phyloP scores from a whole-genome alignment of 352 stramenopile species.

The Pythium diclinum region DNA sequence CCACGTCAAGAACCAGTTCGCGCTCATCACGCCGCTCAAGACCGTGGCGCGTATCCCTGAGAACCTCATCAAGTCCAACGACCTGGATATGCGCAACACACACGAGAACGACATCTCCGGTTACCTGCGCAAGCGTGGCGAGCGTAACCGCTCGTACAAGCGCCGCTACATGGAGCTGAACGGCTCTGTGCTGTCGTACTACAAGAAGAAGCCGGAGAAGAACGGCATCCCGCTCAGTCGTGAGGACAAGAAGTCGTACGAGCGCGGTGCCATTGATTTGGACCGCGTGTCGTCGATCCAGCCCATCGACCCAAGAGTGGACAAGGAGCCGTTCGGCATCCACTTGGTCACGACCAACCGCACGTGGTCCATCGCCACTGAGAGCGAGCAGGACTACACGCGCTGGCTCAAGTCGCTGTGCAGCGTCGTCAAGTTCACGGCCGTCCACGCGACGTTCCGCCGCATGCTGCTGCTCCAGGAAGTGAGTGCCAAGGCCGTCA shows the following conservation, averaged over 20 bases:
- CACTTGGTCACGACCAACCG: constrained; percentile 71
- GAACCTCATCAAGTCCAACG: constrained; percentile 65
- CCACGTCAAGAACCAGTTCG: constrained; percentile 65
- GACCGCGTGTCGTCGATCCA: constrained; percentile 79
- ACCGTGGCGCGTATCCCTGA: constrained; percentile 71
- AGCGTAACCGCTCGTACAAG: constrained; percentile 83
- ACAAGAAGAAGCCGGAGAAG: constrained; percentile 85
- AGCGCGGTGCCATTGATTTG: constrained; percentile 74
- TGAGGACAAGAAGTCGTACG: constrained; percentile 73
- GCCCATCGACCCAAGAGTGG: constrained; percentile 51
- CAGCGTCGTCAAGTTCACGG: constrained; percentile 74
- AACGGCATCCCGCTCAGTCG: constrained; percentile 63
- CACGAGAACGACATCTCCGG: constrained; percentile 59
- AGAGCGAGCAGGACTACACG: constrained; percentile 73
- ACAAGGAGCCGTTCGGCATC: constrained; percentile 66
- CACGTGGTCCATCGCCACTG: constrained; percentile 73
- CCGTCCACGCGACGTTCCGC: constrained; percentile 76
- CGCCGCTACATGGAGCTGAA: constrained; percentile 84
- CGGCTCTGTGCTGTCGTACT: constrained; percentile 69
- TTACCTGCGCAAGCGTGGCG: constrained; percentile 77
- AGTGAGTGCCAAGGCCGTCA: constrained; percentile 80
- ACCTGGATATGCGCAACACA: constrained; percentile 33
- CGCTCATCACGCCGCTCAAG: constrained; percentile 80
- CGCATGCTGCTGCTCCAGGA: constrained; percentile 83
- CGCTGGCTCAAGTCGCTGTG: constrained; percentile 81